These are phyloP conservation scores for Mortierella sp. DNA, from an alignment of 371 early-diverging fungal genomes.

Conservation along the genomic window DNA sequence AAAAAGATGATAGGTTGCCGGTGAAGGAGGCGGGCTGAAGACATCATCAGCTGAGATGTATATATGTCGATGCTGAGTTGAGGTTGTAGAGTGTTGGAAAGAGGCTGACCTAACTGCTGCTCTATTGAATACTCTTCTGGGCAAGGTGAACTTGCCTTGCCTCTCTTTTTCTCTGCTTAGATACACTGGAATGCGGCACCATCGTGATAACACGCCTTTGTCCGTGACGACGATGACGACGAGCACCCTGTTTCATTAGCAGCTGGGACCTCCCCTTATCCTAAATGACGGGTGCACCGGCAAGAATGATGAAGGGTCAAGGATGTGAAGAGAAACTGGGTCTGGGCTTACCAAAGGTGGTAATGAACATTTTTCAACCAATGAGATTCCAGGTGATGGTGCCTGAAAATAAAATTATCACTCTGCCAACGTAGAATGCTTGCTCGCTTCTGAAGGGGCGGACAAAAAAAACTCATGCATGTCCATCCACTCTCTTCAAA, in stretches of 20 bases:
- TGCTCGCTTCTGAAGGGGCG: too few relatives aligned
- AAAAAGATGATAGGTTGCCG: too few relatives aligned
- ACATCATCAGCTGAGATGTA: too few relatives aligned
- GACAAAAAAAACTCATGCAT: too few relatives aligned
- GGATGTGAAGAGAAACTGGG: background rate
- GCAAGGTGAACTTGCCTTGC: too few relatives aligned
- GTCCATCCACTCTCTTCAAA: background rate
- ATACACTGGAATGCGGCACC: background rate
- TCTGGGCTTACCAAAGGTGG: background rate
- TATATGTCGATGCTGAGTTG: too few relatives aligned
- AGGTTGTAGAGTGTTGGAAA: too few relatives aligned
- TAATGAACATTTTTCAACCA: background rate
- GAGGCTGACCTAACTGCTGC: background rate
- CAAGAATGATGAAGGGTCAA: background rate
- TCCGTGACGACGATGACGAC: background rate
- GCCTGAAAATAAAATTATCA: background rate
- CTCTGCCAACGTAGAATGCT: too few relatives aligned
- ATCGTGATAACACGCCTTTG: background rate
- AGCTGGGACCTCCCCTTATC: background rate
- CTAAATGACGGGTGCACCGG: background rate
- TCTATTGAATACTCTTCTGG: background rate
- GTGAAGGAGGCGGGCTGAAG: too few relatives aligned
- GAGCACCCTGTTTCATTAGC: background rate
- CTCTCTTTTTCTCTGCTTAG: background rate
- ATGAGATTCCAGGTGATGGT: background rate